phyloP scores from a whole-genome alignment of 1,284 basidiomycete genomes.

The Volvariella surrecta region DNA sequence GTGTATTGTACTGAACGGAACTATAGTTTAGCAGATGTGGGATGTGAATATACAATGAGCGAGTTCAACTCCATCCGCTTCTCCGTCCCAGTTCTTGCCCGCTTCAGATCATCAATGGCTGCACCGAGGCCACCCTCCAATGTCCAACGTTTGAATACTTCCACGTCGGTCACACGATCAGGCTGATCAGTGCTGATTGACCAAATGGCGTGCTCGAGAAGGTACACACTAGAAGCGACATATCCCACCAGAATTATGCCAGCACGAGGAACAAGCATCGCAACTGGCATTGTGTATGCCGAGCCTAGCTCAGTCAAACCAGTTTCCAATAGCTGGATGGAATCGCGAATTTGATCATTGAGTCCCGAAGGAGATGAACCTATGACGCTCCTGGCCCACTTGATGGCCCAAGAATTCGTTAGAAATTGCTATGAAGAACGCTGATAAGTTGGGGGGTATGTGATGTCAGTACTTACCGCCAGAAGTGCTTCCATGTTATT shows the following conservation, averaged over 20 bases:
- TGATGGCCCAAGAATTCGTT: slow-evolving; percentile 4
- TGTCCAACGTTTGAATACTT: slow-evolving; percentile 52
- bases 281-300: slow-evolving; percentile 27
- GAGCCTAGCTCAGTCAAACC: slow-evolving; percentile 27
- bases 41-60: slow-evolving; percentile 23
- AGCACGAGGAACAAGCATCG: slow-evolving; percentile 43
- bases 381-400: slow-evolving; percentile 50
- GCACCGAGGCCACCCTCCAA: slow-evolving; percentile 37
- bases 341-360: slow-evolving; percentile 14
- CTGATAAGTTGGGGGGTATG: background rate
- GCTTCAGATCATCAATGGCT: slow-evolving; percentile 33
- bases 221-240: slow-evolving; percentile 38
- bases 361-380: slow-evolving; percentile 29
- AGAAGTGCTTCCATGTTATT: slow-evolving; percentile 20
- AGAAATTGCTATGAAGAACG: background rate
- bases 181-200: slow-evolving; percentile 25
- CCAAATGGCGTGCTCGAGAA: slow-evolving; percentile 65
- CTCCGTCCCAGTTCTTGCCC: slow-evolving; percentile 18
- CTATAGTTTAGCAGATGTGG: slow-evolving; percentile 12
- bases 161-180: slow-evolving; percentile 32
- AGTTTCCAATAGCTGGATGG: slow-evolving; percentile 23
- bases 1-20: slow-evolving; percentile 7
- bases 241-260: slow-evolving; percentile 50
- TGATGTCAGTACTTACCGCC: slow-evolving; percentile 16
- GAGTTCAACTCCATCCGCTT: slow-evolving; percentile 27